Evolutionary conservation across 2,329 filamentous ascomycete genomes (phyloP).

Genomic region (Calonectria naviculata): DNA sequence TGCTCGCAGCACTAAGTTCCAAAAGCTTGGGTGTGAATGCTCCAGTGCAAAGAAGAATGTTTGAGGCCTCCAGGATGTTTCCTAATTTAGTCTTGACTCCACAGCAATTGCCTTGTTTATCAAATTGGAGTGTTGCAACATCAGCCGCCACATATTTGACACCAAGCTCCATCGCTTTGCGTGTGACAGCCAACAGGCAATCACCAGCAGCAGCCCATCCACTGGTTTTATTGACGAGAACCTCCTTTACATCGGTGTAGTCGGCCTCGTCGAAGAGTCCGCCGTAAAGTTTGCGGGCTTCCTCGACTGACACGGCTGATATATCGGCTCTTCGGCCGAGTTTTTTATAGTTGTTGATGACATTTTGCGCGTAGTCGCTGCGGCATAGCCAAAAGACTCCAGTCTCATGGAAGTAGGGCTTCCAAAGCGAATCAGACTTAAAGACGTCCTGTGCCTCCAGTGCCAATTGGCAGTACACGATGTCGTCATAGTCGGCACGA

Average conservation of each 20-base stretch:
- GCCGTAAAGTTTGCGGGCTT: background rate
- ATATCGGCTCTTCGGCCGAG: conserved; percentile 54
- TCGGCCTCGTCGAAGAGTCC: background rate
- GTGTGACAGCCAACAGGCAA: conserved; percentile 64
- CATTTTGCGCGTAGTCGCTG: conserved; percentile 60
- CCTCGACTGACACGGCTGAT: conserved; percentile 47
- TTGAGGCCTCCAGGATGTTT: conserved; percentile 56
- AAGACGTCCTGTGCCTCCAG: conserved; percentile 74
- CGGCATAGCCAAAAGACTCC: conserved; percentile 69
- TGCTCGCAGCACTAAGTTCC: conserved; percentile 60
- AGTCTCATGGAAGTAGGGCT: conserved; percentile 67
- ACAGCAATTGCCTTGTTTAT: conserved; percentile 53
- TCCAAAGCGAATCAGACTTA: conserved; percentile 65
- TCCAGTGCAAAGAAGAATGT: conserved; percentile 65
- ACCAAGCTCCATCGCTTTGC: conserved; percentile 63
- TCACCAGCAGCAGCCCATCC: conserved; percentile 63
- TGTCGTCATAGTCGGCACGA: conserved; percentile 74
- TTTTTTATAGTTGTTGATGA: conserved; percentile 63
- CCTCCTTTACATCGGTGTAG: background rate
- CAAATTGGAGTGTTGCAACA: conserved; percentile 58
- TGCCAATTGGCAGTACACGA: conserved; percentile 72
- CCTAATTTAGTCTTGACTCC: conserved; percentile 64
- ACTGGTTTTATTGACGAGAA: background rate
- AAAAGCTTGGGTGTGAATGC: conserved; percentile 69
- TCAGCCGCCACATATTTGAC: conserved; percentile 69